Evolutionary conservation across 1,139 yeast genomes (phyloP).

Genomic region (Yamadazyma diospyri): DNA sequence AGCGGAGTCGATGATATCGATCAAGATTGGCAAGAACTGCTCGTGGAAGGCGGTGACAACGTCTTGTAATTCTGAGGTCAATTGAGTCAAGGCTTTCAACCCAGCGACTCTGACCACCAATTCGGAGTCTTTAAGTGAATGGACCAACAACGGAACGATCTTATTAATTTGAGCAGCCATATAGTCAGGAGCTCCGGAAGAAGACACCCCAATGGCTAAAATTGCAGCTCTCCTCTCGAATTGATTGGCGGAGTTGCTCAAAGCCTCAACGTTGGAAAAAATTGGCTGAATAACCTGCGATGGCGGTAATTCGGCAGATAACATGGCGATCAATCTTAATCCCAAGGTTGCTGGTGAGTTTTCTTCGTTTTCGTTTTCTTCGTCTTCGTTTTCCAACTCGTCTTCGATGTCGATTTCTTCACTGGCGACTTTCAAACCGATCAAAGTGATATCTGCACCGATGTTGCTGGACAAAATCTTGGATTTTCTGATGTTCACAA

Average conservation of each 20-base stretch:
- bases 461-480: conserved; percentile 61
- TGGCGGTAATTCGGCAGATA: conserved; percentile 86
- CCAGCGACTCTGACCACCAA: conserved; percentile 83
- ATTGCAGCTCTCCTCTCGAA: conserved; percentile 88
- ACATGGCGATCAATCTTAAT: conserved; percentile 71
- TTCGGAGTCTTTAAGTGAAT: conserved; percentile 78
- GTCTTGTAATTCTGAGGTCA: conserved; percentile 84
- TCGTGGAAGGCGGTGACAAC: conserved; percentile 80
- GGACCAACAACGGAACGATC: conserved; percentile 67
- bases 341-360: conserved; percentile 77
- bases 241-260: conserved; percentile 60
- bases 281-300: conserved; percentile 84
- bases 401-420: conserved; percentile 74
- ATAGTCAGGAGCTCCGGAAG: conserved; percentile 93
- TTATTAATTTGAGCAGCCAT: conserved; percentile 71
- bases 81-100: conserved; percentile 70
- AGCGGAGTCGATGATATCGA: conserved; percentile 82
- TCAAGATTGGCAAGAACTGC: conserved; percentile 78
- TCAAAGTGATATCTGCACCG: conserved; percentile 74
- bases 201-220: conserved; percentile 76
- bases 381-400: conserved; percentile 75
- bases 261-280: conserved; percentile 60
- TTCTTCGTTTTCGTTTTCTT: conserved; percentile 91
- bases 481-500: conserved; percentile 69
- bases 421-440: conserved; percentile 75